Evolutionary conservation across 441 rosid species (phyloP), one percentile per base, ranked within the genome.

Genomic region (Populus hybrid): DNA sequence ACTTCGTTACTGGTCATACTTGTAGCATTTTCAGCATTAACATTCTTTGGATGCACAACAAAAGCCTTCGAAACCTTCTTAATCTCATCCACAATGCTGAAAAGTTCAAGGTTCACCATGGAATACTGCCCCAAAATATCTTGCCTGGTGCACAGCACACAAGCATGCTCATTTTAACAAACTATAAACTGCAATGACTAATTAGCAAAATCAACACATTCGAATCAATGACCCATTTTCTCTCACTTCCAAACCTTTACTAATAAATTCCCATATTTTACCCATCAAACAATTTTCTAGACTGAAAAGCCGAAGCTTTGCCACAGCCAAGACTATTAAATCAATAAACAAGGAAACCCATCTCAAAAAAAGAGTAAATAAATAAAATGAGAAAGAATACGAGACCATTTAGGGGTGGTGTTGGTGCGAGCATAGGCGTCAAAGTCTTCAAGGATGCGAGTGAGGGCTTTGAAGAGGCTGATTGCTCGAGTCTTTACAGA

Each of bases 61-160:
- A 92, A 96, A 28, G 95, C 97, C 84, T 91, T 92, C 76, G 98
- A 93, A 36, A 93, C 99, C 82, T 85, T 87, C 86, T 85, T 90
- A 20, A 93, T 87, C 80, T 93, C 99, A 36, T 96, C 95, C 73
- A 94, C 95, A 79, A 93, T 91, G 89, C 89, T 96, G 84, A 88
- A 94, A 68, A 96, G 97, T 90, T 94, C 99, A 11, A 96, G 91
- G 85, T 94, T 94, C 38, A 96, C 89, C 99, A 93, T 96, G 0
- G 97, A 94, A 84, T 93, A 93, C 61, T 93, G 95, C 74, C 98
- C 97, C 86, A 94, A 78, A 73, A 94, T 88, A 83, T 94, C 97
- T 84, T 94, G 97, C 99, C 99, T 92, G 91, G 40, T 38, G 71
- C 57, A 77, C 68, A 77, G 65, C 40, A 71, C 11, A 42, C 20